Conservation (phyloP, 257 asterid genomes). For the Ocimum tenuiflorum region DNA sequence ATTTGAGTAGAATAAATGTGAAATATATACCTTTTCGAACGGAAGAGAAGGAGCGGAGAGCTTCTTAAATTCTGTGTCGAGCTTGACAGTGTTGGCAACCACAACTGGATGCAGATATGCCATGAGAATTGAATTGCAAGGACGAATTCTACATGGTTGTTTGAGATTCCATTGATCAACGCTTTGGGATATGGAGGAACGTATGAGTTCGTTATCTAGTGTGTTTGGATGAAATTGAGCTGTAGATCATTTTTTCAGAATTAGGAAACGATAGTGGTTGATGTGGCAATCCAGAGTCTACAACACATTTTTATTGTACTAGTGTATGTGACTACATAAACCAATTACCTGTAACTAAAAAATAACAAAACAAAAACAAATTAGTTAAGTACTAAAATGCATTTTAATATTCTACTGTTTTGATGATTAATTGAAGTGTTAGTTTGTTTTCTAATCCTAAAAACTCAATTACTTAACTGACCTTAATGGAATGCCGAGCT, state of each 20-base stretch:
- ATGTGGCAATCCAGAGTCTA: neutral
- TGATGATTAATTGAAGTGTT: no score
- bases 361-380: no score
- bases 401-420: no score
- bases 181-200: neutral
- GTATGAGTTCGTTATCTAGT: conserved; percentile 36
- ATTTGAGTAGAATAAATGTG: neutral
- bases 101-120: conserved; percentile 73
- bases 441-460: no score
- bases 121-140: conserved; percentile 32
- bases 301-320: no score
- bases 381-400: no score
- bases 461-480: no score
- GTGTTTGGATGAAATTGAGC: conserved; percentile 49
- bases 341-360: no score
- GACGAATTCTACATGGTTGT: conserved; percentile 8
- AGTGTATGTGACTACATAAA: no score
- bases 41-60: conserved; percentile 38
- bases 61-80: conserved; percentile 53
- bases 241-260: neutral
- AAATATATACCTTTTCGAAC: conserved; percentile 49
- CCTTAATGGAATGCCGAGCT: no score
- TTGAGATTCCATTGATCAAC: neutral
- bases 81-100: conserved; percentile 55
- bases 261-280: neutral